phyloP scores from a whole-genome alignment of 2,329 filamentous ascomycete genomes.

The Fusarium ambrosium region DNA sequence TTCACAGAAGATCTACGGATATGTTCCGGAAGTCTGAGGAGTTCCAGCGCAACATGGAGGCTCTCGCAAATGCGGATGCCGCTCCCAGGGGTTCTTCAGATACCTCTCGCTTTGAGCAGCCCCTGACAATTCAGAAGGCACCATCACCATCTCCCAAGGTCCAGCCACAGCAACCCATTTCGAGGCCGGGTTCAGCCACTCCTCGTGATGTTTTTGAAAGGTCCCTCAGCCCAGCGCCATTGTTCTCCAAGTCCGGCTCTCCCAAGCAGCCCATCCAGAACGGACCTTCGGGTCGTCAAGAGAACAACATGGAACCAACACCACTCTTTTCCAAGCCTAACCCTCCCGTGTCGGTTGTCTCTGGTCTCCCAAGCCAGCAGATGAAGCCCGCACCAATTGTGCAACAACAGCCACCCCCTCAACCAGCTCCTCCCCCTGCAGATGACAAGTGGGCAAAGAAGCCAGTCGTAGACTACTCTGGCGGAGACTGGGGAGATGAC shows the following conservation, averaged over 20 bases:
- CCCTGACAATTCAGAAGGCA: neutral
- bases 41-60: slow-evolving; percentile 4
- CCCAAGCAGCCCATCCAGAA: slow-evolving; percentile 17
- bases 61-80: slow-evolving; percentile 18
- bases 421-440: slow-evolving; percentile 1
- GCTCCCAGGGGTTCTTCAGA: slow-evolving; percentile 26
- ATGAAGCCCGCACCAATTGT: neutral
- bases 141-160: neutral
- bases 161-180: slow-evolving; percentile 15
- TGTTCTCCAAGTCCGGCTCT: slow-evolving; percentile 21
- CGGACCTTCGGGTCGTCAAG: neutral
- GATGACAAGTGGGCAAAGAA: slow-evolving; percentile 47
- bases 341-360: slow-evolving; percentile 11
- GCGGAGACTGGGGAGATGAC: slow-evolving; percentile 45
- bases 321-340: slow-evolving; percentile 14
- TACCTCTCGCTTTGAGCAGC: slow-evolving; percentile 2
- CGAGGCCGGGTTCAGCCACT: neutral
- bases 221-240: slow-evolving; percentile 6
- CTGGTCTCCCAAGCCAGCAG: slow-evolving; percentile 12
- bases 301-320: slow-evolving; percentile 5
- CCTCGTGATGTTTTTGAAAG: slow-evolving; percentile 2
- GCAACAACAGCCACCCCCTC: neutral
- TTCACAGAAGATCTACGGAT: slow-evolving; percentile 42
- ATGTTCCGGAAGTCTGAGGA: slow-evolving; percentile 33
- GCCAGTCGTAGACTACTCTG: slow-evolving; percentile 42